Base-by-base conservation (phyloP, 1,139 yeast genomes). In the Debaryomyces udenii region DNA sequence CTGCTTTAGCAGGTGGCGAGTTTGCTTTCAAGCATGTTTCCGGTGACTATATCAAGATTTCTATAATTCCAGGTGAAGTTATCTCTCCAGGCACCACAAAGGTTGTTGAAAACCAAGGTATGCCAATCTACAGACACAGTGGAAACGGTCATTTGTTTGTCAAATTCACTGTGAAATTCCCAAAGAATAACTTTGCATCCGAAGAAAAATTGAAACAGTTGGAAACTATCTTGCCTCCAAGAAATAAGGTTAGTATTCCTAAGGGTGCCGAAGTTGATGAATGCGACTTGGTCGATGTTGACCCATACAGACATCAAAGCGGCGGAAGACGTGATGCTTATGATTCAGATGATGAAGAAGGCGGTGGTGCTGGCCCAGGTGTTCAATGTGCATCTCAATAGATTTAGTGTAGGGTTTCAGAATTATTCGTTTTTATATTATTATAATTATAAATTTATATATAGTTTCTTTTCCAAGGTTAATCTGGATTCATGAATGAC, bases 1-100 rank as follows among this genome's bases (percentile, higher is more conserved):
- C 98, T 27, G 96, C 99, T 28, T 78, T 93, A 55, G 95, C 97
- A 35, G 99, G 99, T 63, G 99, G 99, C 55, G 84, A 84, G 47
- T 76, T 93, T 61, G 83, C 87, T 24, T 75, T 94, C 63, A 79
- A 89, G 71, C 97, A 93, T 59, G 80, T 86, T 42, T 84, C 89
- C 47, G 94, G 94, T 51, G 97, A 90, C 56, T 89, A 81, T 76
- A 73, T 93, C 59, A 88, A 90, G 77, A 80, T 90, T 43, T 74
- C 78, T 37, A 81, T 91, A 51, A 73, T 83, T 45, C 94, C 98
- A 41, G 99, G 99, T 64, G 97, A 91, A 70, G 90, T 91, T 47
- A 86, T 94, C 50, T 61, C 91, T 31, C 98, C 98, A 44, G 96
- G 89, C 49, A 65, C 75, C 33, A 71, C 84, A 55, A 90, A 89